Conservation (phyloP, 2,329 filamentous ascomycete genomes). For the Endocalyx cinctus region DNA sequence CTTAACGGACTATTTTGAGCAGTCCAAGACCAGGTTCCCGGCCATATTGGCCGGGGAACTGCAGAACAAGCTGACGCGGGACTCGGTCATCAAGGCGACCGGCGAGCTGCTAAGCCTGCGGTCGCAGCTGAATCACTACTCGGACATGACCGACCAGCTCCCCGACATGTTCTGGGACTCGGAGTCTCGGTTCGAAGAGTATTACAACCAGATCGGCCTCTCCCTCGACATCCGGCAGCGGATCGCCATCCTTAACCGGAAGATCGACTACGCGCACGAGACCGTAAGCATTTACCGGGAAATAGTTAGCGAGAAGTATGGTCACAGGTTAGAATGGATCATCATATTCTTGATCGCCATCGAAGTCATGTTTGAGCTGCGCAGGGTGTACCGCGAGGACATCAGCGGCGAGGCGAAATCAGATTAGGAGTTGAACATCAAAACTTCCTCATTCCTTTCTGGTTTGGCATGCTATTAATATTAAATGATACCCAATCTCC, state of each 20-base stretch:
- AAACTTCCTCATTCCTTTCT: neutral
- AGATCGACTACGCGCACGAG: constrained; percentile 96
- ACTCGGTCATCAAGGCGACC: constrained; percentile 87
- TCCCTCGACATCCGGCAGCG: constrained; percentile 87
- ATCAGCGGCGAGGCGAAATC: constrained; percentile 10
- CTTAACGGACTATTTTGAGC: constrained; percentile 79
- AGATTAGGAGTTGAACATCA: neutral
- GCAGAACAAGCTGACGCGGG: constrained; percentile 61
- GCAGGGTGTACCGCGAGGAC: constrained; percentile 24
- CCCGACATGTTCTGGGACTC: constrained; percentile 98
- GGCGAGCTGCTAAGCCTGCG: constrained; percentile 86
- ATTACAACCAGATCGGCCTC: constrained; percentile 89
- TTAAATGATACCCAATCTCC: too few species aligned
- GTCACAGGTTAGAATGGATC: constrained; percentile 84
- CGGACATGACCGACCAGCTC: constrained; percentile 88
- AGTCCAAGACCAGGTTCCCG: constrained; percentile 75
- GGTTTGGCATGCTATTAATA: neutral
- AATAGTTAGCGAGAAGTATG: constrained; percentile 85
- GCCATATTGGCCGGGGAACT: constrained; percentile 58
- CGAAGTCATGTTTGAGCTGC: constrained; percentile 83
- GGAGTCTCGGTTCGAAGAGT: constrained; percentile 85
- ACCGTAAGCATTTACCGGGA: constrained; percentile 87
- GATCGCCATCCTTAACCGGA: constrained; percentile 89
- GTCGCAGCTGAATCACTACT: constrained; percentile 93
- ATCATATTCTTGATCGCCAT: constrained; percentile 92